Evolutionary conservation across 2,329 filamentous ascomycete species (phyloP).

Genomic region (Trichoderma pleuroti): DNA sequence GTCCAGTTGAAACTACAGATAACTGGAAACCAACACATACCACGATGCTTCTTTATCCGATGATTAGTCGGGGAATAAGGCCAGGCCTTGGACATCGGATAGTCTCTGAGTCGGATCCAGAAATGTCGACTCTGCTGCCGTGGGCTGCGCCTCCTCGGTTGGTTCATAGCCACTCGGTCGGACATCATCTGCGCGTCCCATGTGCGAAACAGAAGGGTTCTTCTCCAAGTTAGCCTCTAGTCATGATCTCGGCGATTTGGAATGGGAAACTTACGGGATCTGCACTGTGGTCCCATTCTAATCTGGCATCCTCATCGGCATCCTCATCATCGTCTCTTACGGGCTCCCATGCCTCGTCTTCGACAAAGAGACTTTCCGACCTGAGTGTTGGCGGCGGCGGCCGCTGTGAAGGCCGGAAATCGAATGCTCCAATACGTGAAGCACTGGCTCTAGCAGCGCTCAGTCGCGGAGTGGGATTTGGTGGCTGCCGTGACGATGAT

Average conservation of each 20-base stretch:
- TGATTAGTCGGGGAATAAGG: constrained; percentile 40
- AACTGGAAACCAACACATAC: not conserved
- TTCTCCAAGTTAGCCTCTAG: constrained; percentile 32
- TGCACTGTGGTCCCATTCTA: constrained; percentile 71
- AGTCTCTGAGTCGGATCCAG: constrained; percentile 72
- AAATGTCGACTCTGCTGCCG: constrained; percentile 31
- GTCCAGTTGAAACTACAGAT: constrained; percentile 12
- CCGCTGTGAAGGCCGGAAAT: constrained; percentile 52
- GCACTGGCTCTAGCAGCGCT: constrained; percentile 35
- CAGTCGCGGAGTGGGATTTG: constrained; percentile 33
- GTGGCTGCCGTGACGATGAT: constrained; percentile 28
- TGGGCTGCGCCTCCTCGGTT: constrained; percentile 18
- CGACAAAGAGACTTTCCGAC: constrained; percentile 69
- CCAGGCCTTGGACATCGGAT: constrained; percentile 57
- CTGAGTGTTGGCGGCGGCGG: constrained; percentile 56
- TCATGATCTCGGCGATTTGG: not conserved
- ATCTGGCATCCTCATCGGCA: constrained; percentile 61
- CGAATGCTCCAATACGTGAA: constrained; percentile 37
- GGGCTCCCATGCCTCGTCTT: constrained; percentile 74
- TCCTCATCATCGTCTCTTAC: constrained; percentile 58
- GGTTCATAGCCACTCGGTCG: constrained; percentile 23
- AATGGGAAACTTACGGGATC: constrained; percentile 49
- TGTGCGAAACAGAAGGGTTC: constrained; percentile 44
- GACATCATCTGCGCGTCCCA: constrained; percentile 38
- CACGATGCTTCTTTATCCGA: not conserved